Evolutionary conservation across 345 rosid species (phyloP).

Genomic region (Murraya koenigii): DNA sequence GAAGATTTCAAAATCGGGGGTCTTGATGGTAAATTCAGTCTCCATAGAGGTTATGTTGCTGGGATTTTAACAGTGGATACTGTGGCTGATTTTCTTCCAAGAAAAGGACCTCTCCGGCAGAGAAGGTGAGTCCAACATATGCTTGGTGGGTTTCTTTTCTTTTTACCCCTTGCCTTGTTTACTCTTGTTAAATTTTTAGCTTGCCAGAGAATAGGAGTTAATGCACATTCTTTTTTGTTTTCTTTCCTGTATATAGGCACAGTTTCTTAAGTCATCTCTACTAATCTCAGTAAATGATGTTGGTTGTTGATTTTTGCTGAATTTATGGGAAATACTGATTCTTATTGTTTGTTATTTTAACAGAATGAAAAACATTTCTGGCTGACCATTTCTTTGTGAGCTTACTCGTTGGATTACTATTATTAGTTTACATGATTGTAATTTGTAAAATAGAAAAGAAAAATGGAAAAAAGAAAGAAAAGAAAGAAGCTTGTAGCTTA

Average conservation of each 20-base stretch:
- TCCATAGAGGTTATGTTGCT: conserved; percentile 70
- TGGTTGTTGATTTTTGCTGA: not conserved
- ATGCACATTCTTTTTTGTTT: too few species aligned
- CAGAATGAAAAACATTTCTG: not conserved
- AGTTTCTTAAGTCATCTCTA: not conserved
- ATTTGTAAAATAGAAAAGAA: not conserved
- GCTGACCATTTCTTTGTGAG: not conserved
- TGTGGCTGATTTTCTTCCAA: conserved; percentile 79
- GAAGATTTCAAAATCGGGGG: conserved; percentile 73
- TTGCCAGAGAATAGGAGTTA: not conserved
- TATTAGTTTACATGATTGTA: not conserved
- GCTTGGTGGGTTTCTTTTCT: not conserved
- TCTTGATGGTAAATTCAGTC: conserved; percentile 58
- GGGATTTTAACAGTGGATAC: conserved; percentile 94
- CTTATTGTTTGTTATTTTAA: not conserved
- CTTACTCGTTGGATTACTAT: not conserved
- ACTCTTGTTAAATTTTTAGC: not conserved
- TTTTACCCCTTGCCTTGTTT: not conserved
- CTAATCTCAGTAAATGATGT: not conserved
- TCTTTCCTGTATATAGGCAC: not conserved
- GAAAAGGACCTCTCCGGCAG: conserved; percentile 74
- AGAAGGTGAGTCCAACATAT: conserved; percentile 51
- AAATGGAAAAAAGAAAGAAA: not conserved
- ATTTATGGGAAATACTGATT: not conserved
- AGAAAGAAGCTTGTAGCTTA: not conserved